A percentile compares a stretch with the other conserved stretches of the same genome.
Conservation (phyloP, 306 rosid species). For the Pterocarpus macrocarpus region DNA sequence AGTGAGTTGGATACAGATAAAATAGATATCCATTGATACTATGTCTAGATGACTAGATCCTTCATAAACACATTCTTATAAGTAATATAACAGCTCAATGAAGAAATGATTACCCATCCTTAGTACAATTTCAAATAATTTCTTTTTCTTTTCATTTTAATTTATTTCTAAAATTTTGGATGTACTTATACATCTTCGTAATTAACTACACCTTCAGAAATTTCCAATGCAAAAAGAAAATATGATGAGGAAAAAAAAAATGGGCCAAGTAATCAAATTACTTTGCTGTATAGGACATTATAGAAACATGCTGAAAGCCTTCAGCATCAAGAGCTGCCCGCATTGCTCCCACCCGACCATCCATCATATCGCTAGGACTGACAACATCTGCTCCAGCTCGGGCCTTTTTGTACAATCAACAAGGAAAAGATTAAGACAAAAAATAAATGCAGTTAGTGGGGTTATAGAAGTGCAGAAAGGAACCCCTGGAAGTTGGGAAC, state of each 20-base stretch:
- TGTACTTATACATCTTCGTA: conserved; percentile 2
- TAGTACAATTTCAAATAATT: conserved; percentile 2
- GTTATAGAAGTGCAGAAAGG: conserved; percentile 33
- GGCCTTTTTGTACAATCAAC: conserved; percentile 61
- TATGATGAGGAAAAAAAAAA: conserved; percentile 27
- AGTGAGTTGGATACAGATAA: conserved; percentile 16
- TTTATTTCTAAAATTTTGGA: conserved; percentile 34
- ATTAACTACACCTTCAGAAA: conserved; percentile 20
- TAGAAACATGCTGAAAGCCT: conserved; percentile 91
- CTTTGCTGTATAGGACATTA: conserved; percentile 98
- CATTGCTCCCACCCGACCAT: conserved; percentile 94
- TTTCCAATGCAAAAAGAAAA: conserved; percentile 36
- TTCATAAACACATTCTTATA: conserved; percentile 10
- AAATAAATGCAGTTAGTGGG: conserved; percentile 10
- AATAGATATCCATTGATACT: conserved; percentile 19
- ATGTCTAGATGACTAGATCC: conserved; percentile 21
- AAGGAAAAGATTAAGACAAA: background rate
- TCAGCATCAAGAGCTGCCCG: conserved; percentile 94
- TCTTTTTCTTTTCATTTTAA: conserved; percentile 10
- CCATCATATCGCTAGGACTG: conserved; percentile 99
- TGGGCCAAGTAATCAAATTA: conserved; percentile 44
- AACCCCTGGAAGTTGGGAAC: conserved; percentile 24
- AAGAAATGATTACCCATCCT: background rate
- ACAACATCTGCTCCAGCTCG: conserved; percentile 98
- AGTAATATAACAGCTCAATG: conserved; percentile 4